Conservation (phyloP, 306 rosid species). For the Fragaria ananassa region DNA sequence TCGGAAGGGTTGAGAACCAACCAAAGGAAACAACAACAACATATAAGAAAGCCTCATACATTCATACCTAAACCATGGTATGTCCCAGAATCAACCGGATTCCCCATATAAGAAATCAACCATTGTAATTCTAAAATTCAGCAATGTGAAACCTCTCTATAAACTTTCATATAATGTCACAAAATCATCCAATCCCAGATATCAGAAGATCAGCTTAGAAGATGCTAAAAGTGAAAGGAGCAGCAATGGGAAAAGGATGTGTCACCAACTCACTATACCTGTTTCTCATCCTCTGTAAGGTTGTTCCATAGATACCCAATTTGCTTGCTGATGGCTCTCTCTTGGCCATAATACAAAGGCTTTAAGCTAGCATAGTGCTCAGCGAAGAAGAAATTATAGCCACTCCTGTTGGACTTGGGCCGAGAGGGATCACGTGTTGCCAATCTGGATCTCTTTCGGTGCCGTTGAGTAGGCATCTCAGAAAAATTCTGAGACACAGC, state of each 20-base stretch:
- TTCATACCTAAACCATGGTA: neutral
- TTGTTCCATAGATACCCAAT: conserved; percentile 69
- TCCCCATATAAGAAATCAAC: neutral
- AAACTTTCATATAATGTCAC: conserved; percentile 1
- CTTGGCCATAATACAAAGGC: conserved; percentile 62
- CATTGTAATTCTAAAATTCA: neutral
- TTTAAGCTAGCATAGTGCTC: conserved; percentile 72
- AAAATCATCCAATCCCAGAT: neutral
- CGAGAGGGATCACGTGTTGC: conserved; percentile 55
- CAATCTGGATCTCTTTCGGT: conserved; percentile 53
- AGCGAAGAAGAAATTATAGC: conserved; percentile 70
- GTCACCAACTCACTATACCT: conserved; percentile 36
- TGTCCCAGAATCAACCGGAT: neutral
- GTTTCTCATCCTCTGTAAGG: conserved; percentile 75
- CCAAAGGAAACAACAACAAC: neutral
- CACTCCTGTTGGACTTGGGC: conserved; percentile 77
- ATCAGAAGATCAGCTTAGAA: neutral
- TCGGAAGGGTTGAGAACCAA: neutral
- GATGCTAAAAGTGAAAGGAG: neutral
- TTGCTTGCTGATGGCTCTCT: conserved; percentile 62
- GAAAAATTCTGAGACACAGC: conserved; percentile 31
- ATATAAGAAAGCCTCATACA: too few relatives aligned
- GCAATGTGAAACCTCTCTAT: neutral
- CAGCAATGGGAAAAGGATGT: neutral
- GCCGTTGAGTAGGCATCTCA: conserved; percentile 28